These are phyloP conservation scores for Neonectria coccinea DNA, from an alignment of 2,329 filamentous ascomycete genomes.

Conservation along the genomic window DNA sequence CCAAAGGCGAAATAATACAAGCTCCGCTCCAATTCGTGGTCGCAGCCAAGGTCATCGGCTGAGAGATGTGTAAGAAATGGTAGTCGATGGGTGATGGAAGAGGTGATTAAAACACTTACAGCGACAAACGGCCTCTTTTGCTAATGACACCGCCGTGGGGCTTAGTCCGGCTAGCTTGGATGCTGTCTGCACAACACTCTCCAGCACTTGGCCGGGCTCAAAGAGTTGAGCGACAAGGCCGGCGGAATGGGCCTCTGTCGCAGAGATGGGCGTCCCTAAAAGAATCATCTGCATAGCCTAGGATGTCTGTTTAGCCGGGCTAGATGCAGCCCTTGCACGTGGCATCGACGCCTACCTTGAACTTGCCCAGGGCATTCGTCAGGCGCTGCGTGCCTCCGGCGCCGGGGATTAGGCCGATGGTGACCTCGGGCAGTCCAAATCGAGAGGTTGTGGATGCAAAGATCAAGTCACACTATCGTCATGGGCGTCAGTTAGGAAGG, in stretches of 20 bases:
- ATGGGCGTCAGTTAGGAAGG: neutral
- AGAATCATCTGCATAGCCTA: slow-evolving; percentile 52
- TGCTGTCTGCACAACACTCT: slow-evolving; percentile 42
- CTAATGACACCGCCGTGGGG: slow-evolving; percentile 43
- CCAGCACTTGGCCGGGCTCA: slow-evolving; percentile 44
- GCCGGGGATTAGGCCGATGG: slow-evolving; percentile 54
- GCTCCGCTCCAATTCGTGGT: slow-evolving; percentile 50
- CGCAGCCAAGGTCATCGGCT: slow-evolving; percentile 44
- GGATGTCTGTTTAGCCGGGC: slow-evolving; percentile 3
- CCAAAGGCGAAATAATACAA: slow-evolving; percentile 54
- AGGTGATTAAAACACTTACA: slow-evolving; percentile 34
- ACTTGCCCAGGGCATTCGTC: slow-evolving; percentile 56
- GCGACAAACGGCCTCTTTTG: slow-evolving; percentile 47
- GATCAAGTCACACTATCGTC: slow-evolving; percentile 53
- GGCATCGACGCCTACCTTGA: slow-evolving; percentile 46
- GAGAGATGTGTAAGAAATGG: neutral
- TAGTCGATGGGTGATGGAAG: neutral
- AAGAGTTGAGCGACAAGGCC: slow-evolving; percentile 46
- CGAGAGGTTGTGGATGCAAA: slow-evolving; percentile 50
- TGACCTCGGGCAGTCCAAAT: slow-evolving; percentile 55
- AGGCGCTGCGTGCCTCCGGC: slow-evolving; percentile 56
- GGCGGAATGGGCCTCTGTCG: slow-evolving; percentile 42
- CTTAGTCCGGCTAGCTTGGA: slow-evolving; percentile 42
- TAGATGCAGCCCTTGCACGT: neutral
- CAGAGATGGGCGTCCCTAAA: slow-evolving; percentile 43